These are phyloP conservation scores for Galerina marginata DNA, from an alignment of 768 basidiomycete species.

Conservation along the genomic window DNA sequence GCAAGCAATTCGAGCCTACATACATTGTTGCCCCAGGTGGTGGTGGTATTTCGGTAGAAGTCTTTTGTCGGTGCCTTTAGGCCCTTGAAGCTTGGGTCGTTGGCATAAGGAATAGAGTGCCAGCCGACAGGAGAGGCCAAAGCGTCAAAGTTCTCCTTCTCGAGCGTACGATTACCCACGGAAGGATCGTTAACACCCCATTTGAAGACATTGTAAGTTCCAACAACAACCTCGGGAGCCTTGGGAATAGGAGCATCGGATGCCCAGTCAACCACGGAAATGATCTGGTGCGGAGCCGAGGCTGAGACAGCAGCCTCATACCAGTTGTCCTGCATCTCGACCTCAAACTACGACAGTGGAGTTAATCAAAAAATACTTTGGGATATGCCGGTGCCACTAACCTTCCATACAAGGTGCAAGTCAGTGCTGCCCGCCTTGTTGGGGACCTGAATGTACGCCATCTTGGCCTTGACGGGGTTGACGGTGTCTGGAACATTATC, in stretches of 20 bases:
- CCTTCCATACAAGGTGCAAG: constrained; percentile 85
- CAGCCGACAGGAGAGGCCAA: constrained; percentile 89
- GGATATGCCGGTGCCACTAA: constrained; percentile 28
- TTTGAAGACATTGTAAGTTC: constrained; percentile 74
- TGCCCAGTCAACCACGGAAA: constrained; percentile 95
- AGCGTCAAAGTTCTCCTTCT: constrained; percentile 73
- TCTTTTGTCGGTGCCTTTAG: constrained; percentile 29
- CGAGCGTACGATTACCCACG: constrained; percentile 62
- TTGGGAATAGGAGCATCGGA: constrained; percentile 66
- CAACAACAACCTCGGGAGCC: constrained; percentile 30
- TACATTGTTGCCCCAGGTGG: constrained; percentile 89
- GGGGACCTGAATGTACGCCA: constrained; percentile 86
- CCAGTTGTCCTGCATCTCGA: constrained; percentile 96
- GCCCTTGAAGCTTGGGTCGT: constrained; percentile 61
- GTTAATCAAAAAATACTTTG: neutral
- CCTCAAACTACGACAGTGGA: constrained; percentile 66
- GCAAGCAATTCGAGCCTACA: constrained; percentile 16
- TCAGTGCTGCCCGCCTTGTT: constrained; percentile 56
- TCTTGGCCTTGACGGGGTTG: constrained; percentile 77
- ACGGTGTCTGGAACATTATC: constrained; percentile 77
- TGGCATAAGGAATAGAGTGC: constrained; percentile 79
- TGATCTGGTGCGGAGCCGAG: constrained; percentile 72
- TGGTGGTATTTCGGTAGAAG: constrained; percentile 70
- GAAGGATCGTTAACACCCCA: constrained; percentile 90
- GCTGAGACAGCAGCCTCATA: constrained; percentile 90